phyloP scores from a whole-genome alignment of 371 early-diverging fungal genomes.

The Dinochytrium kinnereticum region DNA sequence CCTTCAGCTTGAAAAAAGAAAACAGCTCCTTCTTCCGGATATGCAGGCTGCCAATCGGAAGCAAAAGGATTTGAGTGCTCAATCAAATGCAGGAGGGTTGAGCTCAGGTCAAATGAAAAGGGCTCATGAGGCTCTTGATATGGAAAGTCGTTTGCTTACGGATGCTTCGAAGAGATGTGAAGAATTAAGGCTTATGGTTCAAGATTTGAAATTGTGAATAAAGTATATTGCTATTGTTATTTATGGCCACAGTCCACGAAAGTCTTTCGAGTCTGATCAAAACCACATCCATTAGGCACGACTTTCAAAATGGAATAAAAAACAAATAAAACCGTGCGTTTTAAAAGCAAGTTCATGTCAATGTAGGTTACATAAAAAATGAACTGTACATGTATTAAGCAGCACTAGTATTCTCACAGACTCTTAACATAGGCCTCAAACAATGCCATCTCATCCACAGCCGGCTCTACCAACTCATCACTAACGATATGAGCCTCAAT shows the following conservation, averaged over 20 bases:
- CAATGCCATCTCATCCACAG: constrained; percentile 38
- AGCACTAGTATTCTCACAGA: neutral
- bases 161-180: constrained; percentile 3
- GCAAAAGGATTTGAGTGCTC: neutral
- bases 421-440: constrained; percentile 14
- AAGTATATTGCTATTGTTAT: too few relatives aligned
- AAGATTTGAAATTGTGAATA: neutral
- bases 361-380: too few relatives aligned
- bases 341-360: too few relatives aligned
- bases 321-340: too few relatives aligned
- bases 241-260: too few relatives aligned
- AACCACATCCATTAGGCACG: too few relatives aligned
- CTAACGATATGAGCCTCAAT: constrained; percentile 39
- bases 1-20: constrained; percentile 24
- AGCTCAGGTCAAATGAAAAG: constrained; percentile 6
- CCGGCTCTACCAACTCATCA: constrained; percentile 36
- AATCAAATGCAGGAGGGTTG: constrained; percentile 3
- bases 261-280: too few relatives aligned
- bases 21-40: constrained; percentile 17
- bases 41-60: neutral
- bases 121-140: constrained; percentile 20
- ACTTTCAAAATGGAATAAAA: too few relatives aligned
- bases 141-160: constrained; percentile 10
- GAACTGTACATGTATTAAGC: neutral
- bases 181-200: neutral